Percentiles rank a stretch among this genome's conserved stretches.
These are phyloP conservation scores for Lachancea sp. DNA, from an alignment of 805 yeast species.

Conservation along the genomic window DNA sequence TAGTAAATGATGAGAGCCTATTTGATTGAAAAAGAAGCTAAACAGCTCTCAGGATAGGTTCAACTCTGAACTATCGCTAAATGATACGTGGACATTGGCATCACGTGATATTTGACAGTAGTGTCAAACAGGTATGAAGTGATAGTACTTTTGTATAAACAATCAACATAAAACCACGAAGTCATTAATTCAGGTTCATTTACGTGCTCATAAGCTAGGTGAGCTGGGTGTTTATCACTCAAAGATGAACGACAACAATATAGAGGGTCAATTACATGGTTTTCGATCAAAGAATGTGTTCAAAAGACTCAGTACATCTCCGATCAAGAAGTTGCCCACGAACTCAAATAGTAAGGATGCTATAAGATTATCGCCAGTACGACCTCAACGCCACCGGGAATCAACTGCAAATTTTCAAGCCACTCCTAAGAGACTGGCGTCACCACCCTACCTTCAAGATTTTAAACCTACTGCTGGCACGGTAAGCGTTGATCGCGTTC, in stretches of 20 bases:
- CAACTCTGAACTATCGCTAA: not conserved
- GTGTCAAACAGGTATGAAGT: not conserved
- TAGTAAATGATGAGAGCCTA: slow-evolving; percentile 26
- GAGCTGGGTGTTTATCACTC: not conserved
- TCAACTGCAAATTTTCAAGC: slow-evolving; percentile 14
- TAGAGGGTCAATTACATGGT: slow-evolving; percentile 3
- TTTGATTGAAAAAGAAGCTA: slow-evolving; percentile 12
- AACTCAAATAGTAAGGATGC: slow-evolving; percentile 21
- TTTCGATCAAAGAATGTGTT: slow-evolving; percentile 17
- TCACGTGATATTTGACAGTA: slow-evolving; percentile 6
- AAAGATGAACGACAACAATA: not conserved
- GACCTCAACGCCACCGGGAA: slow-evolving; percentile 4
- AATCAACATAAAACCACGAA: not conserved
- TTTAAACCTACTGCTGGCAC: slow-evolving; percentile 14
- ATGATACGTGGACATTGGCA: too few species aligned
- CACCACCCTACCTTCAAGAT: slow-evolving; percentile 19
- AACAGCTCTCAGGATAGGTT: too few species aligned
- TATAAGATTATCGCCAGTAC: slow-evolving; percentile 18
- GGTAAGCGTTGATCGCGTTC: slow-evolving; percentile 29
- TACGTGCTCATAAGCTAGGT: not conserved
- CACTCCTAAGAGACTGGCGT: slow-evolving; percentile 30
- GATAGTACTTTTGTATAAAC: not conserved
- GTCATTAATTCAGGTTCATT: not conserved
- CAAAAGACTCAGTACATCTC: slow-evolving; percentile 25
- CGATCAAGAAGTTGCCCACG: slow-evolving; percentile 15